Conservation (phyloP, 2,329 filamentous ascomycete genomes). For the Ilyonectria mors-panacis region DNA sequence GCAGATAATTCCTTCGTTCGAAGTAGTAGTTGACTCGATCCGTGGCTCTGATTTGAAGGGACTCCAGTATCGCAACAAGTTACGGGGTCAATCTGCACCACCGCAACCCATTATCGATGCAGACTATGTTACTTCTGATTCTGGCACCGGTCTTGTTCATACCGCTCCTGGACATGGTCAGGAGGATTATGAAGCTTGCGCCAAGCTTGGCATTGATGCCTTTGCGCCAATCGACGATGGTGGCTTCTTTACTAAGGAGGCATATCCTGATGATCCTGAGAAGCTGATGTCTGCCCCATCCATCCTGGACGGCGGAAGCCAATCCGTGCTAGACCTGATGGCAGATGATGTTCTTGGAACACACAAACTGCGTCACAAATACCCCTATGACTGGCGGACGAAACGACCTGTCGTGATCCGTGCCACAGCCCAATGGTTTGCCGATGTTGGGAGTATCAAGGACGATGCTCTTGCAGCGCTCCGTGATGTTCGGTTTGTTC, state of each 20-base stretch:
- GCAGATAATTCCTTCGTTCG: conserved; percentile 65
- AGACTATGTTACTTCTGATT: conserved; percentile 89
- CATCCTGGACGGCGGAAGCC: conserved; percentile 79
- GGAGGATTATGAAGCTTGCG: conserved; percentile 92
- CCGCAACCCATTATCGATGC: conserved; percentile 83
- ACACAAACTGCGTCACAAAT: conserved; percentile 88
- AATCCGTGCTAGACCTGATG: conserved; percentile 79
- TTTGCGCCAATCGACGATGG: conserved; percentile 88
- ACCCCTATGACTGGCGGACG: conserved; percentile 97
- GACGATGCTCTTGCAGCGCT: conserved; percentile 79
- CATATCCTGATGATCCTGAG: conserved; percentile 78
- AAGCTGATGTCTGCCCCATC: conserved; percentile 76
- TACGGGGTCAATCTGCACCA: conserved; percentile 71
- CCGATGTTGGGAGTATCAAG: conserved; percentile 89
- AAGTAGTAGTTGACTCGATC: conserved; percentile 70
- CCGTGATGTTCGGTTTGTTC: conserved; percentile 82
- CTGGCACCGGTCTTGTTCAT: conserved; percentile 97
- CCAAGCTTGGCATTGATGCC: conserved; percentile 77
- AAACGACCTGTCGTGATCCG: conserved; percentile 92
- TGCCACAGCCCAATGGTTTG: conserved; percentile 98
- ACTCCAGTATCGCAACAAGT: conserved; percentile 78
- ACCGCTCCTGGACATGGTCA: conserved; percentile 95
- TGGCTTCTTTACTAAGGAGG: conserved; percentile 85
- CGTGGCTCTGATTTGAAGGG: conserved; percentile 76
- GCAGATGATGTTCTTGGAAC: conserved; percentile 75